Evolutionary conservation across 2,329 filamentous ascomycete species (phyloP), one percentile per base, ranked within the genome.

Genomic region (Cladosporium velox): DNA sequence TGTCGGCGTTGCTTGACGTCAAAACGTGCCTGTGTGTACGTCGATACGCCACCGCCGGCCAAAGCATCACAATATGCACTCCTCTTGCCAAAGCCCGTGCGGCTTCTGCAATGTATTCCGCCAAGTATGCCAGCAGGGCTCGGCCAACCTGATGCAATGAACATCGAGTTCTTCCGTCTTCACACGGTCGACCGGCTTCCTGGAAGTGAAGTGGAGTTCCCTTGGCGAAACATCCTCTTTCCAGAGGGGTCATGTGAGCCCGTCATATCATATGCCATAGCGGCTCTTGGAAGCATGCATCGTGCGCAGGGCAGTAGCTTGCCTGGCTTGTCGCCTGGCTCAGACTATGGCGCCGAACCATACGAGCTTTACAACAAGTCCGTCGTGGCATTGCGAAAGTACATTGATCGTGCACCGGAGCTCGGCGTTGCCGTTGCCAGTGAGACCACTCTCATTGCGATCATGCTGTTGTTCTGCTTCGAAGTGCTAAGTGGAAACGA

Each of bases 381-480:
- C 34, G 49, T 63, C 21, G 49, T 63, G 15, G 60, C 32, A 5
- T 15, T 63, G 15, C 60, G 60, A 21, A 38, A 30, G 6, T 63
- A 54, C 60, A 63, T 63, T 24, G 60, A 63, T 14, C 32, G 47
- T 30, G n/a, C 60, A 1, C 60, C 60, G 14, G 47, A 63, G 34
- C 12, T 54, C 11, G 49, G 49, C 21, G 21, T 54, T 14, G 32
- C 14, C 8, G 32, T 41, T 12, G 49, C 60, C 14, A 47, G 52
- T 11, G 67, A 66, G 26, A 58, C 64, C 12, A 65, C 67, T 5
- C 49, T 69, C 14, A 30, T 61, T n/a, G 52, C 64, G 26, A 67
- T 59, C 34, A 41, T 69, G 49, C 55, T 69, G 6, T 59, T 69
- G 21, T 69, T 69, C 55, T 67, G 60, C 41, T 67, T 69, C 26